Evolutionary conservation across 2,329 filamentous ascomycete genomes (phyloP).

Genomic region (Colletotrichum theobromicola): DNA sequence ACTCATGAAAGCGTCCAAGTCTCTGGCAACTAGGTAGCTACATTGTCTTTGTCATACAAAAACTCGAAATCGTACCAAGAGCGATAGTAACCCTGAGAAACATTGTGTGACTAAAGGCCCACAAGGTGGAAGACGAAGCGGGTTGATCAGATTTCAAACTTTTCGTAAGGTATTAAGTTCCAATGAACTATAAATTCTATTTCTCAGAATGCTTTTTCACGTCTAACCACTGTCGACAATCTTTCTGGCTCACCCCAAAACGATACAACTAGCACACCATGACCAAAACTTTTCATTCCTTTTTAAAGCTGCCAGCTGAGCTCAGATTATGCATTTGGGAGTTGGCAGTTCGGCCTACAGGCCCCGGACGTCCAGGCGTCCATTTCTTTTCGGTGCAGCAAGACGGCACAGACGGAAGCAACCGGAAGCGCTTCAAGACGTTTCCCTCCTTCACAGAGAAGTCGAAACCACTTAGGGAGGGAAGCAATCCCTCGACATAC

Average conservation of each 20-base stretch:
- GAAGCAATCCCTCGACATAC: background rate
- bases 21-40: background rate
- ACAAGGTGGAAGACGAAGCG: background rate
- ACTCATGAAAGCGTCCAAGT: fast-evolving
- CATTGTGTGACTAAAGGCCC: no score
- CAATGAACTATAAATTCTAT: background rate
- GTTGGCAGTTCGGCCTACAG: background rate
- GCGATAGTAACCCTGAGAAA: no score
- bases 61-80: background rate
- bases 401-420: background rate
- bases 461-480: background rate
- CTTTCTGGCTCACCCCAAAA: background rate
- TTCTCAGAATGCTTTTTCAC: background rate
- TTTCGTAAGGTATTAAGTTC: background rate
- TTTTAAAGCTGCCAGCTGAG: background rate
- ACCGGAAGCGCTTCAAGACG: background rate
- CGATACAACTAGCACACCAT: background rate
- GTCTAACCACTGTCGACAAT: no score
- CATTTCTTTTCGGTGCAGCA: background rate
- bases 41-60: background rate
- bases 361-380: background rate
- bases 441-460: background rate
- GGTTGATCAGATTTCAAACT: background rate
- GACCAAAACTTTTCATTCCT: background rate
- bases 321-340: constrained; percentile 1